These are phyloP conservation scores for Beauveria asiatica DNA, from an alignment of 2,329 filamentous ascomycete species.

Conservation along the genomic window DNA sequence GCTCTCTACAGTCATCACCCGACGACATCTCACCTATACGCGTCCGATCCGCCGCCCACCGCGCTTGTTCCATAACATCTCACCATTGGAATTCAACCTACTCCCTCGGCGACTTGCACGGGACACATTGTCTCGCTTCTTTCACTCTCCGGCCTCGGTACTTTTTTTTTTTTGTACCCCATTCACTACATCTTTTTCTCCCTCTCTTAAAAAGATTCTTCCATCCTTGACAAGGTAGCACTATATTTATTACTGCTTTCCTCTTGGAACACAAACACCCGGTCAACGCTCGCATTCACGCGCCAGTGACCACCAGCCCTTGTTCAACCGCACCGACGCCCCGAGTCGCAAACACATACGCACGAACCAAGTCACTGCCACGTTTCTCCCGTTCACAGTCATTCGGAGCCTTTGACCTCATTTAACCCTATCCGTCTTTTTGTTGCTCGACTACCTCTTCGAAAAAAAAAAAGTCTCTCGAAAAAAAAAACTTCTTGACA, in stretches of 20 bases:
- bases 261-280: not conserved
- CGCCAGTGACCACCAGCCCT: not conserved
- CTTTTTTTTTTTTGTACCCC: too few relatives aligned
- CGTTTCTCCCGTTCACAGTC: not conserved
- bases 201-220: not conserved
- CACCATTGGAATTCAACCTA: conserved; percentile 6
- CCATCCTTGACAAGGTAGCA: not conserved
- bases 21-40: not conserved
- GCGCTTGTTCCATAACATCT: conserved; percentile 8
- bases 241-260: too few relatives aligned
- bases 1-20: not conserved
- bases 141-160: not conserved
- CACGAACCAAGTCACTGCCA: conserved; percentile 1
- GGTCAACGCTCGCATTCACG: too few relatives aligned
- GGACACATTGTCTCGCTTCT: not conserved
- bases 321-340: not conserved
- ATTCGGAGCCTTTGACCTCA: not conserved
- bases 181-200: too few relatives aligned
- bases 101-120: not conserved
- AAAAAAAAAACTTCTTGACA: too few relatives aligned
- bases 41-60: not conserved
- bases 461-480: not conserved
- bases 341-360: conserved; percentile 1
- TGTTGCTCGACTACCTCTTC: not conserved
- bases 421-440: not conserved